phyloP scores from a whole-genome alignment of 345 rosid species.

The Eutrema japonicum region DNA sequence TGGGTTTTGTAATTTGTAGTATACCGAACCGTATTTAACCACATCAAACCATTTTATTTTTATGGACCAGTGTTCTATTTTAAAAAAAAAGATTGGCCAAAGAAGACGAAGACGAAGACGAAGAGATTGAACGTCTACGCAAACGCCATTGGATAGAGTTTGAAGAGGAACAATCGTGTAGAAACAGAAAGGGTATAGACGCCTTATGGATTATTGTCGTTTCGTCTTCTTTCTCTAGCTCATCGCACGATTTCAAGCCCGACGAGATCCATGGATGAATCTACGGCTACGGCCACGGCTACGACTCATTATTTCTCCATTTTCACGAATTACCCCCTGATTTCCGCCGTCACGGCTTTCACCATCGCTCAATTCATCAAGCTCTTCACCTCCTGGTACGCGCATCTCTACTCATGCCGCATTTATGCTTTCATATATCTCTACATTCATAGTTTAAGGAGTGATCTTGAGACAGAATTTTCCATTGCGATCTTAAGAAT shows the following conservation, averaged over 20 bases:
- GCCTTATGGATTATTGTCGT: background rate
- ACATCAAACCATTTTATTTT: background rate
- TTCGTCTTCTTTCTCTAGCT: constrained; percentile 15
- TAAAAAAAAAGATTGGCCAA: background rate
- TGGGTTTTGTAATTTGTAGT: too few species aligned
- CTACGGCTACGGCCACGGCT: constrained; percentile 39
- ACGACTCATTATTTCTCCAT: constrained; percentile 50
- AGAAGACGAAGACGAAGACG: background rate
- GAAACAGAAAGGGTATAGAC: background rate
- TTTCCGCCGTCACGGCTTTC: constrained; percentile 63
- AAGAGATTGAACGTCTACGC: constrained; percentile 18
- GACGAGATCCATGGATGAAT: constrained; percentile 44
- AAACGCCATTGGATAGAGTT: constrained; percentile 29
- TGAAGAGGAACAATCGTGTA: background rate
- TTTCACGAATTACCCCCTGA: constrained; percentile 67
- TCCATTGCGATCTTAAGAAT: background rate
- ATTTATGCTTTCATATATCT: background rate
- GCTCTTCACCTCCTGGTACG: constrained; percentile 80
- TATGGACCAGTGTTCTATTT: background rate
- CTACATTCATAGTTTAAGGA: constrained; percentile 8
- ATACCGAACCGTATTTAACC: background rate
- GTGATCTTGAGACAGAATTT: background rate
- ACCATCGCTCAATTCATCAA: constrained; percentile 72
- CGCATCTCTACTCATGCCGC: background rate
- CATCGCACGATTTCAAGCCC: constrained; percentile 3